Base-by-base conservation (phyloP, 495 filamentous ascomycete species). In the Eremomyces bilateralis region DNA sequence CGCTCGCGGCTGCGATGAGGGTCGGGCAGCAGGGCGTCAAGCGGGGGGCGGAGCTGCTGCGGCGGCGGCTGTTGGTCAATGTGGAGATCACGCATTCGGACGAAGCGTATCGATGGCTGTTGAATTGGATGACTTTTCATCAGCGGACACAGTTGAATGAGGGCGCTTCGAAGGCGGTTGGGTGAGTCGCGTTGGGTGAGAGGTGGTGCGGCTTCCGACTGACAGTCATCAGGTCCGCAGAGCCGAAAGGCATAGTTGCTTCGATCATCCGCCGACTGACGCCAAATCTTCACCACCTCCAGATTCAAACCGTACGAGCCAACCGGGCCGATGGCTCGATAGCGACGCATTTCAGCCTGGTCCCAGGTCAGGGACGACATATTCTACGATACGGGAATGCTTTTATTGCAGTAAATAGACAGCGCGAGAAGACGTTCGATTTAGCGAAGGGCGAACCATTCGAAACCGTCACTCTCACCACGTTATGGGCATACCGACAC, bases 1-100 rank as follows among this genome's bases (percentile, higher is more conserved):
- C 72, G 16, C 63, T 95, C 20, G 88, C 80, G 34, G 76, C 80
- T 22, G 71, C 65, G 22, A 58, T 77, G 33, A 76, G 78, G 0
- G 62, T 83, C 36, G 75, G 72, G 13, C 83, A 85, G 30, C 71
- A 69, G 44, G 75, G 73, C 16, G 40, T 73, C 37, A 72, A 77
- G 35, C 61, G 69, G 49, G 71, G 71, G 33, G 72, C 71, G 17
- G 60, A 60, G 25, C 65, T 92, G 36, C 53, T 92, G 35, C 76
- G 78, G 27, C 70, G 76, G 30, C 78, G 84, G 33, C 71, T 97
- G 60, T 74, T 97, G 5, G 80, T 95, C 35, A 79, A 94, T 47
- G 66, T 95, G 43, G 90, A 95, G 52, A 93, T 97, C 51, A 83
- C 73, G 47, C 77, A 78, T 47, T 78, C 80, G 46, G 88, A 95